Conservation (phyloP, 768 basidiomycete genomes). For the Tylopilus plumbeoviolaceoides region DNA sequence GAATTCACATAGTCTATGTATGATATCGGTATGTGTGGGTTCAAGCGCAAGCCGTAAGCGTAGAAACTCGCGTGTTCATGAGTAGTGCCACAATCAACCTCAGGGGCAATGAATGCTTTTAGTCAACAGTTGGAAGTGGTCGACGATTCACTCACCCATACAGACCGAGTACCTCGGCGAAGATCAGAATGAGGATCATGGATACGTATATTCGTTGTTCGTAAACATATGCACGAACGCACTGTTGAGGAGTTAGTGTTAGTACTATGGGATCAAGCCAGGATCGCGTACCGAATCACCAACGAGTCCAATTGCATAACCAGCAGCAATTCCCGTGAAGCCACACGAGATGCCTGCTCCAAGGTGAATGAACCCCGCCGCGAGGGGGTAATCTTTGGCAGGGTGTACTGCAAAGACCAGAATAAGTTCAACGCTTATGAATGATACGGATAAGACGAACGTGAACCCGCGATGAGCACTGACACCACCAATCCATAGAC, state of each 20-base stretch:
- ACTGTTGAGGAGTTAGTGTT: constrained; percentile 41
- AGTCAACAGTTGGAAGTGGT: background rate
- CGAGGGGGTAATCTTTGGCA: constrained; percentile 69
- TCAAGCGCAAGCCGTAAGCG: constrained; percentile 28
- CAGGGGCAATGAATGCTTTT: background rate
- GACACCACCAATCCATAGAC: constrained; percentile 97
- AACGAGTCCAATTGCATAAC: constrained; percentile 91
- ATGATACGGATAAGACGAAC: constrained; percentile 33
- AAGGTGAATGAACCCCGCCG: constrained; percentile 87
- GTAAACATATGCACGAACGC: constrained; percentile 86
- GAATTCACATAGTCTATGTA: constrained; percentile 15
- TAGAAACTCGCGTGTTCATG: constrained; percentile 76
- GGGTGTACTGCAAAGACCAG: constrained; percentile 47
- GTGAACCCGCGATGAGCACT: constrained; percentile 77
- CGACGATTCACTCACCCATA: constrained; percentile 57
- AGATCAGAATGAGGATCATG: constrained; percentile 96
- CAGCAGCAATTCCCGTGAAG: constrained; percentile 86
- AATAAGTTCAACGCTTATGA: constrained; percentile 10
- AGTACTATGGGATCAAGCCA: background rate
- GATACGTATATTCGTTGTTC: constrained; percentile 90
- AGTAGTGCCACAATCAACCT: constrained; percentile 87
- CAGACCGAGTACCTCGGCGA: constrained; percentile 85
- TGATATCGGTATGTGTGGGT: constrained; percentile 1
- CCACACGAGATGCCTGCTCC: constrained; percentile 92
- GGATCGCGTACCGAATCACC: constrained; percentile 77